phyloP scores from a whole-genome alignment of 148 eudicot genomes.

The Spergularia bocconei region DNA sequence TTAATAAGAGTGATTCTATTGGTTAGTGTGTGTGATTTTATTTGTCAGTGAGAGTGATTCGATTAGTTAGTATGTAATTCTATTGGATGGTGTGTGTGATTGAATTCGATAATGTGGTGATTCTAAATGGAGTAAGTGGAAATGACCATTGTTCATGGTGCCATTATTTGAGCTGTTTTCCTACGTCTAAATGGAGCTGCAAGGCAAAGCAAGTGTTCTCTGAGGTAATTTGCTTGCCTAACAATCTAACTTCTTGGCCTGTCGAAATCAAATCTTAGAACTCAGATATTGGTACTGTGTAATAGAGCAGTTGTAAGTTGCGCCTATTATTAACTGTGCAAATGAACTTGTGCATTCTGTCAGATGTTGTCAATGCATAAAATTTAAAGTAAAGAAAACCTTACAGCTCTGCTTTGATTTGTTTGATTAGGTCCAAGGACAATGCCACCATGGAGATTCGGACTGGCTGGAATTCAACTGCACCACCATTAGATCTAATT shows the following conservation, averaged over 20 bases:
- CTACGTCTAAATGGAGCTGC: conserved; percentile 66
- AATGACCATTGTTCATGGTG: conserved; percentile 78
- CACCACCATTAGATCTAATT: conserved; percentile 48
- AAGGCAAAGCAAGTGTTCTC: conserved; percentile 35
- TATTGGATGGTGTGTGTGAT: too few relatives aligned
- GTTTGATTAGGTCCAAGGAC: conserved; percentile 50
- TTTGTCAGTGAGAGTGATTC: too few relatives aligned
- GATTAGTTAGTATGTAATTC: too few relatives aligned
- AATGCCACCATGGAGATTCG: conserved; percentile 43
- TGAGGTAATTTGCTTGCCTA: conserved; percentile 21
- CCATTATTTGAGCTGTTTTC: conserved; percentile 67
- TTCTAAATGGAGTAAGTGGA: conserved; percentile 57
- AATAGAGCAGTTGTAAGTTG: too few relatives aligned
- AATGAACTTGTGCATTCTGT: not conserved
- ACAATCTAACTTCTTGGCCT: not conserved
- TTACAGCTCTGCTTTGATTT: conserved; percentile 61
- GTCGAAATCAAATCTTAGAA: not conserved
- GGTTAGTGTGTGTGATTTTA: too few relatives aligned
- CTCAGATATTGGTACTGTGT: not conserved
- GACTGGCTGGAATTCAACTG: conserved; percentile 56
- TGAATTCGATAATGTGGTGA: too few relatives aligned
- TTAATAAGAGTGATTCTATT: too few relatives aligned
- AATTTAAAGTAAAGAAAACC: conserved; percentile 9
- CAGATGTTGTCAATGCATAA: not conserved
- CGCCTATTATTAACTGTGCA: too few relatives aligned